Base-by-base conservation (phyloP, 2,329 filamentous ascomycete species). In the Colletotrichum scovillei region DNA sequence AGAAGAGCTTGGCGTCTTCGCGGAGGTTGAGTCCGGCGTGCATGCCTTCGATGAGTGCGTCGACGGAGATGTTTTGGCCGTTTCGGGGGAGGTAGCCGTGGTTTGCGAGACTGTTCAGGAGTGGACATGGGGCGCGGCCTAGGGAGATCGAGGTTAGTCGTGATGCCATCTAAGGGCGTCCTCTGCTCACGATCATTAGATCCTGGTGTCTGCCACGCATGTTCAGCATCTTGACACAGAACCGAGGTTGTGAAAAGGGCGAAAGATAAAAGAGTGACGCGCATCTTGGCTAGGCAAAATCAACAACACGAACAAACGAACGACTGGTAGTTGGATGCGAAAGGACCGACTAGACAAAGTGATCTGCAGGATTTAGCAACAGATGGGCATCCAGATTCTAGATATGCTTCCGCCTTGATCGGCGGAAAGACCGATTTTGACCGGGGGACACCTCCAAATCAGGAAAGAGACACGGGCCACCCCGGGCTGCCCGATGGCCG, bases 21-120 rank as follows among this genome's bases (percentile, higher is more conserved):
- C 72, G 67, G 3, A 77, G 58, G 42, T 74, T 73, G 42, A 75
- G 62, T 26, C 68, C 73, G 9, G 53, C 65, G 12, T 58, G 59
- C 63, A 76, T 72, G 53, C 72, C 69, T 6, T 72, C 69, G 28
- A 74, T 70, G 4, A 75, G 57, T 1, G 72, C 78, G 1, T 73
- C 65, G 46, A 78, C 67, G 12, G 75, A 76, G 30, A 79, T 71
- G 49, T 78, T 64, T 11, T 74, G 67, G 7, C 78, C 78, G 28
- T 74, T 73, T 53, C 76, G 76, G 1, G 78, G 77, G 46, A 79
- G 76, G 57, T 75, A 79, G 72, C 75, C 75, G 73, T 79, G 78
- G 75, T 79, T 79, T 7, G 78, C 78, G 56, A 79, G 76, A 3
- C 75, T 63, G 72, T 79, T 79, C 5, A 77, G 58, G 30, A 77